Conservation (phyloP, 306 rosid genomes). For the Hippophae rhamnoides region DNA sequence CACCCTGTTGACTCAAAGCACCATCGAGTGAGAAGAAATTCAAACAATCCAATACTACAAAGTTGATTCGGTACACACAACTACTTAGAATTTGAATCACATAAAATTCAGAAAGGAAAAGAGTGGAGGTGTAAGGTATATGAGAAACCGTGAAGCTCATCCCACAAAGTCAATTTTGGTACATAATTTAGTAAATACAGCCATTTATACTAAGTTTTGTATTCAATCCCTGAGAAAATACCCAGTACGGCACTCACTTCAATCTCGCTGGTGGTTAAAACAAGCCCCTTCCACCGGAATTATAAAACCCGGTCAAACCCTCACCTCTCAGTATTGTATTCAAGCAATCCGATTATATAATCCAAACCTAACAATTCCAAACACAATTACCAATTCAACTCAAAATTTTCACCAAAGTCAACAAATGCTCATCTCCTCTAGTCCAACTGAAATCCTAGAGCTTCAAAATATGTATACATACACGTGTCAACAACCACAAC, state of each 20-base stretch:
- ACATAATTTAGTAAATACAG: background rate
- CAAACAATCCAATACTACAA: background rate
- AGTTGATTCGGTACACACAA: background rate
- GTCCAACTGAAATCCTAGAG: conserved; percentile 10
- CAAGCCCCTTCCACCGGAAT: background rate
- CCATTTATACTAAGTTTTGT: background rate
- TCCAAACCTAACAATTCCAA: conserved; percentile 3
- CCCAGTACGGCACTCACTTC: conserved; percentile 6
- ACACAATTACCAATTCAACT: conserved; percentile 2
- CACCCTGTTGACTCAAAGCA: background rate
- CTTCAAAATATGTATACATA: conserved; percentile 1
- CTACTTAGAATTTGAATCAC: background rate
- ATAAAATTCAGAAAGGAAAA: too few species aligned
- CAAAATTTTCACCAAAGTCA: conserved; percentile 6
- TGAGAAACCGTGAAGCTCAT: background rate
- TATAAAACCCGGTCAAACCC: background rate
- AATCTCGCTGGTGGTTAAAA: background rate
- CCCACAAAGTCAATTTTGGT: conserved; percentile 8
- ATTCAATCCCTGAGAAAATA: conserved; percentile 9
- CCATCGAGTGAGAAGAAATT: background rate
- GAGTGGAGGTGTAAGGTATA: background rate
- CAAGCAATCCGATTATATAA: too few species aligned
- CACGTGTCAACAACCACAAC: background rate
- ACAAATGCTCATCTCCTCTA: conserved; percentile 5
- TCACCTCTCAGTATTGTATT: too few species aligned